Conservation (phyloP, 163 green algal species). For the Chloromonas sp. region DNA sequence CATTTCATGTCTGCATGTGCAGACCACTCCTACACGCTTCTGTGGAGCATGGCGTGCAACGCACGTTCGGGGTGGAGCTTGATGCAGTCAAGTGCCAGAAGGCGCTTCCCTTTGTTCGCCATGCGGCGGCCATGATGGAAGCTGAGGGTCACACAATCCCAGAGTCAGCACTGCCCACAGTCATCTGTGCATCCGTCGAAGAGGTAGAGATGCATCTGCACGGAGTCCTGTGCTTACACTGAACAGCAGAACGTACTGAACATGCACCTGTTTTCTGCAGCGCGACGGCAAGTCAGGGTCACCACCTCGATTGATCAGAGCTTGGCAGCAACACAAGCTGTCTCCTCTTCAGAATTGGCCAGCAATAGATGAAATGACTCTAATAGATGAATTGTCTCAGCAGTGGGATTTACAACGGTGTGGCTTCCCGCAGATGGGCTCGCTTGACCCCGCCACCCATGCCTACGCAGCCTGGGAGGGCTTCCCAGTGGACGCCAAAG, state of each 20-base stretch:
- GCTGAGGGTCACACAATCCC: background rate
- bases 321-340: background rate
- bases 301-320: too few relatives aligned
- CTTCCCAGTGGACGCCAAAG: slow-evolving; percentile 56
- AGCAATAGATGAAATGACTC: too few relatives aligned
- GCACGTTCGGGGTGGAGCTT: slow-evolving; percentile 70
- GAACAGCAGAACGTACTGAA: background rate
- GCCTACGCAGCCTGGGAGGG: slow-evolving; percentile 91
- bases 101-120: slow-evolving; percentile 61
- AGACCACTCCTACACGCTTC: slow-evolving; percentile 83
- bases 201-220: slow-evolving; percentile 6
- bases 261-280: background rate
- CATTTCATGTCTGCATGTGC: background rate
- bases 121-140: slow-evolving; percentile 2
- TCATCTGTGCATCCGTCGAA: slow-evolving; percentile 19
- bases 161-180: slow-evolving; percentile 7
- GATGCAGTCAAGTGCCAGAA: slow-evolving; percentile 87
- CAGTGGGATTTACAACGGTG: background rate
- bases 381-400: too few relatives aligned
- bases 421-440: slow-evolving; percentile 10
- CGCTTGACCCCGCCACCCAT: slow-evolving; percentile 70
- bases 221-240: background rate
- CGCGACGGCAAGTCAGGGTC: too few relatives aligned
- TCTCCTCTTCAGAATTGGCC: background rate
- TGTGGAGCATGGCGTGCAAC: slow-evolving; percentile 40